Base-by-base conservation (phyloP, 768 basidiomycete genomes). In the Rhodotorula babjevae region DNA sequence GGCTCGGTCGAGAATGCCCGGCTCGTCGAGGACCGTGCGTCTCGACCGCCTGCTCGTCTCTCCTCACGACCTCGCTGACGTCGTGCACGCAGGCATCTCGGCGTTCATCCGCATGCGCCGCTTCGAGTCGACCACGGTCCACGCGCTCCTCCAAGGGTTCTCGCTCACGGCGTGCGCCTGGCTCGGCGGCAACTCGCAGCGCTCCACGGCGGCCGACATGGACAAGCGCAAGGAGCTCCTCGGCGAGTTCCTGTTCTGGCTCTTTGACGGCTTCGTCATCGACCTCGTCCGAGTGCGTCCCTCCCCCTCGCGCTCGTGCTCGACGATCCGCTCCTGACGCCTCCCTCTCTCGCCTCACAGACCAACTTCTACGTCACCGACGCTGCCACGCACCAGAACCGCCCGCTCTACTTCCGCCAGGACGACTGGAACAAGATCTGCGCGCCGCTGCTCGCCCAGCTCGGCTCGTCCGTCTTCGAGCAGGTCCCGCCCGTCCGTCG, bases 361-460 rank as follows among this genome's bases (percentile, higher is more conserved):
- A 92, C 92, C 6, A 88, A 89, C 0, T 99, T 96, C 82, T 97
- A 97, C 80, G 85, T 93, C 57, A 98, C 96, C 0, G 91, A 98
- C 74, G 92, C 94, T 0, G 88, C 90, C 29, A 90, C 89, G 14
- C 92, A 88, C 77, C 85, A 89, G 53, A 90, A 93, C 71, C 86
- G 87, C 57, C 85, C 94, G 2, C 82, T 97, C 1, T 99, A 94
- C 79, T 98, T 96, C 80, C 87, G 92, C 19, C 93, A 97, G 66
- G 92, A 95, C 63, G 93, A 95, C 76, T 99, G 95, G 96, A 83
- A 85, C n/a, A 82, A 81, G 6, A 84, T 97, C 11, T 94, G 93
- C 68, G 82, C 85, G 18, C 96, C 96, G 2, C 84, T 97, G 40
- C 83, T 95, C 19, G 86, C 88, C 71, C 84, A 87, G n/a, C 84